These are phyloP conservation scores for Penicillium sp. DNA, from an alignment of 2,329 filamentous ascomycete species.

Conservation along the genomic window DNA sequence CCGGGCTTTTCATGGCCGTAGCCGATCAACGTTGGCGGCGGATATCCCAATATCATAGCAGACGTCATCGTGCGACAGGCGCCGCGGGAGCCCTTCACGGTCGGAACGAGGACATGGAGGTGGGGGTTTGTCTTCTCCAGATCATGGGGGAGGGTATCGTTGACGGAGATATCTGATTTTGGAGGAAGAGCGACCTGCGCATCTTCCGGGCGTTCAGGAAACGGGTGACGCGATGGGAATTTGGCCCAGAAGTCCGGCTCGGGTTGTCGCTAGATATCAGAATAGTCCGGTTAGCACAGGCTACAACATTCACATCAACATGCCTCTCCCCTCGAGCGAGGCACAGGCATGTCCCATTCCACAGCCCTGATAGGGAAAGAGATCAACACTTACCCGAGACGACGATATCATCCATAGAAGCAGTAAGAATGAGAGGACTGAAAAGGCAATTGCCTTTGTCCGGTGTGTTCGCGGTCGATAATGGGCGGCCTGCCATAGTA, in stretches of 20 bases:
- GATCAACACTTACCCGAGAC: constrained; percentile 30
- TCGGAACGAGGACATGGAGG: constrained; percentile 64
- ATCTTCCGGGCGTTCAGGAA: constrained; percentile 40
- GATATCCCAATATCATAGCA: constrained; percentile 64
- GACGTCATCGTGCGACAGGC: constrained; percentile 65
- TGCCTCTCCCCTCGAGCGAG: constrained; percentile 5
- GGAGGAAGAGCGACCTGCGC: constrained; percentile 35
- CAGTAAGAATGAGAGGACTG: constrained; percentile 33
- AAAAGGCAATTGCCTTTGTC: constrained; percentile 32
- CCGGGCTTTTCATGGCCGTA: constrained; percentile 43
- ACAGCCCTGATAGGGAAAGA: not conserved
- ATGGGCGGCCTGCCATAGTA: constrained; percentile 36
- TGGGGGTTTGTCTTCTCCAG: constrained; percentile 45
- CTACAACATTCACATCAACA: not conserved
- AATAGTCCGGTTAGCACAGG: not conserved
- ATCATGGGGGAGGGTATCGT: constrained; percentile 39
- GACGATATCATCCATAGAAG: constrained; percentile 31
- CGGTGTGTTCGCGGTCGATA: constrained; percentile 38
- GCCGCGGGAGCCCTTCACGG: constrained; percentile 54
- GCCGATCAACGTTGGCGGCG: constrained; percentile 61
- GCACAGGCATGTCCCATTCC: constrained; percentile 3
- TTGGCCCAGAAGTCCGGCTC: constrained; percentile 41
- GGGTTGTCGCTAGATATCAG: constrained; percentile 28
- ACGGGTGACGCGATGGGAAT: constrained; percentile 42
- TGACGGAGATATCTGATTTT: constrained; percentile 28